Base-by-base conservation (phyloP, 2,329 filamentous ascomycete species). In the Alternaria rosae region DNA sequence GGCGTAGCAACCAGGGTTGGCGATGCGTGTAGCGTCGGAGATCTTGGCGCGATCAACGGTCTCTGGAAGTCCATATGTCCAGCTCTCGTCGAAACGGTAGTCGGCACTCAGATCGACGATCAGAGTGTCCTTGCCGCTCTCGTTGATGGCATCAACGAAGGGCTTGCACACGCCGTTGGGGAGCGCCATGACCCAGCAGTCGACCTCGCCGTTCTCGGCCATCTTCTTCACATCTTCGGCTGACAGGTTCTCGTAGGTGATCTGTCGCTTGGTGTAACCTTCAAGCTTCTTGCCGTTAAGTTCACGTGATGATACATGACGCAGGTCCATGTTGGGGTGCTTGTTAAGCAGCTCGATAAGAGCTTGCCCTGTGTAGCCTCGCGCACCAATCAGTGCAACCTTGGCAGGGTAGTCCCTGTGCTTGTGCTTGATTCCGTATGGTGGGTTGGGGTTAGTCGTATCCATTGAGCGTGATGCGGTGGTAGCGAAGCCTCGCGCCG, bases 101-200 rank as follows among this genome's bases (percentile, higher is more conserved):
- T 99, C 95, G 62, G 95, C 95, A n/a, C 93, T 97, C 35, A 99
- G 87, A 78, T 99, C 95, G 47, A 99, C 86, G 69, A 98, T 92
- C 42, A 98, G 84, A 70, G 91, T 93, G 65, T 87, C 86, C 53
- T 83, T 83, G 60, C 88, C 88, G 30, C 86, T 88, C 74, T 91
- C 86, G 71, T 94, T 88, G 55, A 98, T 88, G 8, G 94, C 94
- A 67, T 98, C 92, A 10, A 98, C 91, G 70, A 91, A 99, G 0
- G 95, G 94, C 82, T 93, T 92, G 87, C 93, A 97, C 52, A 97
- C 93, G 64, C 92, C 92, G 76, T 98, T 99, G 45, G 94, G 95
- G 28, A 98, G 88, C 35, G 95, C 95, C 92, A 98, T 95, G 45
- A 98, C 92, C 94, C 94, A 98, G 82, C 92, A 95, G 82, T 98